Percentiles rank a stretch among this genome's conserved stretches.
phyloP scores from a whole-genome alignment of 768 basidiomycete genomes.

The Nidularia sp. region DNA sequence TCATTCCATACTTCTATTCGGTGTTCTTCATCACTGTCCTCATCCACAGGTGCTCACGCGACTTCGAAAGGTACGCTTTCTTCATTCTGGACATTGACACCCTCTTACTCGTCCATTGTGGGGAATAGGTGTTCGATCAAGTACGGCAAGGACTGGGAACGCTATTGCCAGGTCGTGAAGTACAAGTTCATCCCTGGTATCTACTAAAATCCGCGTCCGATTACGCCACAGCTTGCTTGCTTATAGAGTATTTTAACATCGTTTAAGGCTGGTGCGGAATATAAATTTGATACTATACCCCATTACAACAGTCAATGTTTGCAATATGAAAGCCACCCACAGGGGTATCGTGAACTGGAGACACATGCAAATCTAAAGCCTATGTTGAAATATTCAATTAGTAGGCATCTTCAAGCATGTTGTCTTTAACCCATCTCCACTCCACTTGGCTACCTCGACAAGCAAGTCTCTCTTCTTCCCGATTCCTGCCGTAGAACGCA shows the following conservation, averaged over 20 bases:
- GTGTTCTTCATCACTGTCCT: constrained; percentile 94
- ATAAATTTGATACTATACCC: not conserved
- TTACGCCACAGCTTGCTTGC: not conserved
- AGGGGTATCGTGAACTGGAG: no score
- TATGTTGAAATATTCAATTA: no score
- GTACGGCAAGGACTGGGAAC: constrained; percentile 95
- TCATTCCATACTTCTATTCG: constrained; percentile 96
- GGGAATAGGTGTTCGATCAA: constrained; percentile 78
- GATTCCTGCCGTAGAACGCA: constrained; percentile 65
- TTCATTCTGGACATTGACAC: not conserved
- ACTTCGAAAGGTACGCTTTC: constrained; percentile 78
- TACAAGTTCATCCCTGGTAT: constrained; percentile 88
- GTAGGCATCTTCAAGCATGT: constrained; percentile 78
- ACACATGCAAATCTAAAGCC: no score
- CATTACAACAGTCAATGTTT: not conserved
- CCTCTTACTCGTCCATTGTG: constrained; percentile 2
- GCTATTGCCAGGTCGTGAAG: constrained; percentile 81
- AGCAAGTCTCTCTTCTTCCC: constrained; percentile 76
- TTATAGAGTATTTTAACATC: no score
- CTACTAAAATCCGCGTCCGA: constrained; percentile 49
- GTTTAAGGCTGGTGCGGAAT: not conserved
- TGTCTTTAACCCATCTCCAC: constrained; percentile 76
- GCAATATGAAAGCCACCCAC: no score
- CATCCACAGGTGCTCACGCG: constrained; percentile 85
- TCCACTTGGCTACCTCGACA: constrained; percentile 79